phyloP scores from a whole-genome alignment of 192 early-diverging fungal genomes.

The Pilaira anomala region DNA sequence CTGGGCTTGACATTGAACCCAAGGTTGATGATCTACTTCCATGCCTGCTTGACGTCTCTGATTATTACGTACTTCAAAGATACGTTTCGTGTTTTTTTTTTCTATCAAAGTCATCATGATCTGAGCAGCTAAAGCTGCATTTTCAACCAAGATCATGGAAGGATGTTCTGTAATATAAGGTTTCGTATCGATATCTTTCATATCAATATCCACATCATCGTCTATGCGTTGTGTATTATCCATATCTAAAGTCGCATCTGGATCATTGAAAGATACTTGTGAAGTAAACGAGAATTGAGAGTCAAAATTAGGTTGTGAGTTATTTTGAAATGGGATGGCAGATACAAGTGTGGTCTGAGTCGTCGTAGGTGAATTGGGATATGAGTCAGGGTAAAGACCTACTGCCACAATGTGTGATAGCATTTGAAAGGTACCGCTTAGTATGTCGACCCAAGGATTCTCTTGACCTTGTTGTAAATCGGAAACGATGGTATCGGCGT shows the following conservation, averaged over 20 bases:
- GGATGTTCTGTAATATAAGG: background rate
- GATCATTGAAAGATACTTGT: slow-evolving; percentile 18
- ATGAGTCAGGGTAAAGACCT: slow-evolving; percentile 7
- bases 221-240: slow-evolving; percentile 19
- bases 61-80: slow-evolving; percentile 25
- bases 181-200: background rate
- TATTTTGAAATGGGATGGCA: slow-evolving; percentile 11
- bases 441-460: slow-evolving; percentile 9
- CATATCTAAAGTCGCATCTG: slow-evolving; percentile 23
- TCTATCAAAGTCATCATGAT: slow-evolving; percentile 28
- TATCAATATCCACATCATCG: slow-evolving; percentile 2
- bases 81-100: slow-evolving; percentile 22
- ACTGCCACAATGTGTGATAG: slow-evolving; percentile 13
- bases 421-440: background rate
- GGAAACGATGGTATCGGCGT: background rate
- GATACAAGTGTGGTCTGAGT: background rate
- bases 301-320: slow-evolving; percentile 11
- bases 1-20: slow-evolving; percentile 18
- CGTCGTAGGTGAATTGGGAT: background rate
- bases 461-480: background rate
- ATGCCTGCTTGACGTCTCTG: slow-evolving; percentile 9
- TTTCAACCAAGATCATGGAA: background rate
- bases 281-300: slow-evolving; percentile 15
- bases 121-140: slow-evolving; percentile 17
- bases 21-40: slow-evolving; percentile 15